These are phyloP conservation scores for Themeda triandra DNA, from an alignment of 176 grass and related monocot genomes.

Conservation along the genomic window DNA sequence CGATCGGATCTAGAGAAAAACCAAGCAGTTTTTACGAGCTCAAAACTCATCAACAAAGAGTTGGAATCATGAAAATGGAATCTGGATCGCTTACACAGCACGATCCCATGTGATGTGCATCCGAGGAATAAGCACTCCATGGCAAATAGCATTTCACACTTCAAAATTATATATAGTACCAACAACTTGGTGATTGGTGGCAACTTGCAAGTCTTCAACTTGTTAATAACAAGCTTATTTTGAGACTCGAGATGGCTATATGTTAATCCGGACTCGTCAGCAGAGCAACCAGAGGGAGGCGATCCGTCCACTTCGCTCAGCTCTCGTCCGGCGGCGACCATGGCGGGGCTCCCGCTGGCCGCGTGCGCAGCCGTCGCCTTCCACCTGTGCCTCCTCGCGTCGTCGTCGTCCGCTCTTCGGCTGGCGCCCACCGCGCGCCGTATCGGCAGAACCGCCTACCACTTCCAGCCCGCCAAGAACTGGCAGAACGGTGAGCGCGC, in stretches of 20 bases:
- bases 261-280: constrained; percentile 2
- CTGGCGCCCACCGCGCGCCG: background rate
- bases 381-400: background rate
- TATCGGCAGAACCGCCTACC: constrained; percentile 63
- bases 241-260: background rate
- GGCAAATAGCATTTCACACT: too few species aligned
- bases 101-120: background rate
- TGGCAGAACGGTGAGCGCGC: constrained; percentile 68
- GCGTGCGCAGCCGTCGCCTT: background rate
- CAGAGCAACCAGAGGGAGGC: background rate
- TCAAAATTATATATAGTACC: too few species aligned
- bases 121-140: background rate
- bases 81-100: background rate
- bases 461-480: constrained; percentile 81
- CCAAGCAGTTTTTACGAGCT: background rate
- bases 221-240: background rate
- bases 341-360: constrained; percentile 16
- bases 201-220: constrained; percentile 5
- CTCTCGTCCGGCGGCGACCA: background rate
- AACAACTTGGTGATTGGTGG: background rate
- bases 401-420: background rate
- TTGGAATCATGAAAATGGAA: background rate
- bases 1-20: too few species aligned
- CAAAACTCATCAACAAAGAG: too few species aligned
- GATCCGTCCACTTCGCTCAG: background rate